phyloP scores from a whole-genome alignment of 805 yeast species.

The Yarrowia yakushimensis region DNA sequence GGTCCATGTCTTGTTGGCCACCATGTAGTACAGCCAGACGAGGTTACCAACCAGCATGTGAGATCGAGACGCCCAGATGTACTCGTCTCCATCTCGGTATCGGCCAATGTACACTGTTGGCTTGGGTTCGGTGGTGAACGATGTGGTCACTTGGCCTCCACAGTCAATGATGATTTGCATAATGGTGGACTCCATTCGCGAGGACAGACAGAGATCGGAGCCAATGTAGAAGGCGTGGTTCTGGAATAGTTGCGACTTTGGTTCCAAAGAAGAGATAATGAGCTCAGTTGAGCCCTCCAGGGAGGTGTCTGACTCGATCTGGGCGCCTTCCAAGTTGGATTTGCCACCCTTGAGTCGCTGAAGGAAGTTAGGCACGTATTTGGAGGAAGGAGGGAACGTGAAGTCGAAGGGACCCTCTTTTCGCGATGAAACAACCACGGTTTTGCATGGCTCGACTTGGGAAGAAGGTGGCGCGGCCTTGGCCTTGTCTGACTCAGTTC shows the following conservation, averaged over 20 bases:
- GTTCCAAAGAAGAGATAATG: slow-evolving; percentile 24
- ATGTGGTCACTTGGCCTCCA: slow-evolving; percentile 50
- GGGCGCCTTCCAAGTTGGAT: slow-evolving; percentile 5
- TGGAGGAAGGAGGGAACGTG: slow-evolving; percentile 13
- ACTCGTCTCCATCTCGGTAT: slow-evolving; percentile 57
- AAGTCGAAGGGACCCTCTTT: slow-evolving; percentile 13
- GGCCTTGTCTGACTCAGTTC: neutral
- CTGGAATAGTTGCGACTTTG: slow-evolving; percentile 35
- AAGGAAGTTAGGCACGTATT: slow-evolving; percentile 15
- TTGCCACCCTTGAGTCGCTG: slow-evolving; percentile 6
- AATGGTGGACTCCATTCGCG: slow-evolving; percentile 43
- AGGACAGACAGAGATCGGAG: slow-evolving; percentile 54
- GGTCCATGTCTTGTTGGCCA: slow-evolving; percentile 53
- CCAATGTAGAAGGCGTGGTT: slow-evolving; percentile 51
- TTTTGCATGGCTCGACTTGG: slow-evolving; percentile 8
- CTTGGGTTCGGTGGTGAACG: slow-evolving; percentile 32
- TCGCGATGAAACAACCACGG: neutral
- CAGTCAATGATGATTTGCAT: slow-evolving; percentile 45
- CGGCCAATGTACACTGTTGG: slow-evolving; percentile 58
- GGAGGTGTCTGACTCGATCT: slow-evolving; percentile 7
- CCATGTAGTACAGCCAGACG: slow-evolving; percentile 71
- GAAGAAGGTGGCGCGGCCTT: neutral
- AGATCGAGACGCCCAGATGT: slow-evolving; percentile 44
- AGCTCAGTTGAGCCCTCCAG: slow-evolving; percentile 15
- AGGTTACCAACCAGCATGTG: slow-evolving; percentile 57